phyloP scores from a whole-genome alignment of 1,139 yeast species.

The Suhomyces maxii region DNA sequence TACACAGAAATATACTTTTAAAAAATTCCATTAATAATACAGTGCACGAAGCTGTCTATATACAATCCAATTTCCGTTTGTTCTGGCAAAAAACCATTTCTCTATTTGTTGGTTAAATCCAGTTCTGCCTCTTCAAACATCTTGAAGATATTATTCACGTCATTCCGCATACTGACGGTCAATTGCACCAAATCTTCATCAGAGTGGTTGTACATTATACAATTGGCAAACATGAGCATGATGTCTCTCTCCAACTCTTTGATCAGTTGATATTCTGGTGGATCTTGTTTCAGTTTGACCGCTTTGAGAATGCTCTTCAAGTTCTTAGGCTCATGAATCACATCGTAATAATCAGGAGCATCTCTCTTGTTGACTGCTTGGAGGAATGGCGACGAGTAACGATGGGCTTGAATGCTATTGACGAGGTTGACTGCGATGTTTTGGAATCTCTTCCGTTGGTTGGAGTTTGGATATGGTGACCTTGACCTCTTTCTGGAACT shows the following conservation, averaged over 20 bases:
- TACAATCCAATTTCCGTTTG: not conserved
- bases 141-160: conserved; percentile 50
- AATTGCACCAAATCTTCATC: conserved; percentile 62
- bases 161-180: conserved; percentile 68
- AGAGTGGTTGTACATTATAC: conserved; percentile 75
- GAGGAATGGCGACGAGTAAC: conserved; percentile 73
- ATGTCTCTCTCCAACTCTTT: conserved; percentile 67
- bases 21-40: not conserved
- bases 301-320: conserved; percentile 59
- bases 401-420: conserved; percentile 65
- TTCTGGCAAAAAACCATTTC: not conserved
- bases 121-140: conserved; percentile 47
- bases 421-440: conserved; percentile 58
- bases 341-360: conserved; percentile 66
- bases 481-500: conserved; percentile 21
- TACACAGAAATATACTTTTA: not conserved
- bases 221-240: conserved; percentile 78
- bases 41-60: not conserved
- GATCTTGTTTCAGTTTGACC: conserved; percentile 48
- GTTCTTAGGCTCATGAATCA: conserved; percentile 67
- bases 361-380: conserved; percentile 67
- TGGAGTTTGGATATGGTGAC: conserved; percentile 30
- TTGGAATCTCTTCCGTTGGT: conserved; percentile 51
- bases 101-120: conserved; percentile 10
- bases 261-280: conserved; percentile 51